phyloP scores from a whole-genome alignment of 106 monocot genomes.

The Apostasia ramifera region DNA sequence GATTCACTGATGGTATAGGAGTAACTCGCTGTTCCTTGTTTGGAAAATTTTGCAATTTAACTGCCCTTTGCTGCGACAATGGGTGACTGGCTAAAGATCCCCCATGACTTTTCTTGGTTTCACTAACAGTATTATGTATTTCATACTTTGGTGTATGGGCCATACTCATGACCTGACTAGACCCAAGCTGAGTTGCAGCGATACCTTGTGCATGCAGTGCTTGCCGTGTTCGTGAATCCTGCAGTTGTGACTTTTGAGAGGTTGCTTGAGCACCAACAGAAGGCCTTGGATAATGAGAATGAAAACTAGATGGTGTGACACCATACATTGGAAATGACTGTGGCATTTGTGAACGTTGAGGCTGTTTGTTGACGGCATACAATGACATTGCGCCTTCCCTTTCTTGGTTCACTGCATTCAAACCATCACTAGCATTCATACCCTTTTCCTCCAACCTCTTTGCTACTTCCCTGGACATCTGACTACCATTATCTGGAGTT shows the following conservation, averaged over 20 bases:
- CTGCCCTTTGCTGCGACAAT: conserved; percentile 18
- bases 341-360: conserved; percentile 34
- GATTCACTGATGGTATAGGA: conserved; percentile 23
- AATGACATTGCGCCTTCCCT: conserved; percentile 25
- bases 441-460: conserved; percentile 20
- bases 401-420: conserved; percentile 31
- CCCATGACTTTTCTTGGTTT: conserved; percentile 35
- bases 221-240: conserved; percentile 35
- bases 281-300: conserved; percentile 45
- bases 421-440: conserved; percentile 17
- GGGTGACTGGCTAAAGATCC: conserved; percentile 26
- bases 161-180: conserved; percentile 20
- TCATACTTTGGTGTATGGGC: conserved; percentile 31
- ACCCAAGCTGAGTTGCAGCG: conserved; percentile 24
- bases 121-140: conserved; percentile 32
- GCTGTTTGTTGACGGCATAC: conserved; percentile 36
- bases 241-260: conserved; percentile 26
- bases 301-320: conserved; percentile 21
- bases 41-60: conserved; percentile 25
- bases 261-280: conserved; percentile 18
- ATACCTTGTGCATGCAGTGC: conserved; percentile 34
- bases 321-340: conserved; percentile 47
- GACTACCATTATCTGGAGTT: conserved; percentile 19
- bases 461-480: conserved; percentile 33
- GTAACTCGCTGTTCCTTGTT: conserved; percentile 32